A percentile compares a stretch with the other conserved stretches of the same genome.
Evolutionary conservation across 345 rosid species (phyloP).

Genomic region (Corchorus olitorius): DNA sequence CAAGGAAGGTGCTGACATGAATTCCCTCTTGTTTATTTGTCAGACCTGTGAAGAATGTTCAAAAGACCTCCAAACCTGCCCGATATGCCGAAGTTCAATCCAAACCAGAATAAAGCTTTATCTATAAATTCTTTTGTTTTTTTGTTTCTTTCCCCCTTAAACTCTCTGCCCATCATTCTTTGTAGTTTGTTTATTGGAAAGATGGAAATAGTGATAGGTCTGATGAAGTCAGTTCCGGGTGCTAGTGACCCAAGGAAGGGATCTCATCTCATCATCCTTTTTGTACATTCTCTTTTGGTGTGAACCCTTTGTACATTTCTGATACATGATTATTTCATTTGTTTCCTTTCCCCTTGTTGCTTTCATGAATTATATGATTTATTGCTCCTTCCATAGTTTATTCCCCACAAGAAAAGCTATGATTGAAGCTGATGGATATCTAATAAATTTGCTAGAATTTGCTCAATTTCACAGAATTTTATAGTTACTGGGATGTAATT

Average conservation of each 20-base stretch:
- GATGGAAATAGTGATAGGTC: constrained; percentile 10
- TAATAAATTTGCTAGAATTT: neutral
- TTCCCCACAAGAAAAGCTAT: neutral
- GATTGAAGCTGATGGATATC: neutral
- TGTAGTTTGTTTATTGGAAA: constrained; percentile 22
- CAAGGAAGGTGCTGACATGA: neutral
- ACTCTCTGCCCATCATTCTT: constrained; percentile 15
- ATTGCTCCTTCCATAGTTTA: neutral
- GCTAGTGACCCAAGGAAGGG: constrained; percentile 5
- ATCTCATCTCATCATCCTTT: constrained; percentile 18
- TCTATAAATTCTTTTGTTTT: constrained; percentile 15
- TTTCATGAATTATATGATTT: neutral
- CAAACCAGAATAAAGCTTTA: constrained; percentile 85
- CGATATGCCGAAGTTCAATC: constrained; percentile 77
- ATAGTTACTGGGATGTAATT: neutral
- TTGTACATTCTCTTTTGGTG: constrained; percentile 3
- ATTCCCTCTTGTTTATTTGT: neutral
- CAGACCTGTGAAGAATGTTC: constrained; percentile 95
- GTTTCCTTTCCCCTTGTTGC: neutral
- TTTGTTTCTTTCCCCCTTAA: neutral
- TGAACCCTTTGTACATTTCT: neutral
- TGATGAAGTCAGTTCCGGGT: constrained; percentile 28
- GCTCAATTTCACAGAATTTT: neutral
- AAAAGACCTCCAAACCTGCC: constrained; percentile 69
- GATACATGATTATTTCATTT: neutral